phyloP scores from a whole-genome alignment of 176 grass and related monocot species.

The Alloteropsis semialata region DNA sequence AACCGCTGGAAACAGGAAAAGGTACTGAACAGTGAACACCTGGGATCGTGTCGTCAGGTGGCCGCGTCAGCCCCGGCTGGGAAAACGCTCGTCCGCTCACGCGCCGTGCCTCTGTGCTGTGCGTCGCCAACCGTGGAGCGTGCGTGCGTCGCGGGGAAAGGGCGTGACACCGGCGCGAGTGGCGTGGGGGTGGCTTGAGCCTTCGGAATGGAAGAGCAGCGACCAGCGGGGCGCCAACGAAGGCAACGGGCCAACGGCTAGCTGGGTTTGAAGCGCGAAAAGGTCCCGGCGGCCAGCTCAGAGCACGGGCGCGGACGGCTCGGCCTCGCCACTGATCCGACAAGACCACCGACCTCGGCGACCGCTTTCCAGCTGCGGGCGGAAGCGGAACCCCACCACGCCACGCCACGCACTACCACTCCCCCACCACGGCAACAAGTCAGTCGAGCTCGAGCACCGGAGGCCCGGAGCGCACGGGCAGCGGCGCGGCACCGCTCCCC shows the following conservation, averaged over 20 bases:
- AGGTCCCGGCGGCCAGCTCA: slow-evolving; percentile 31
- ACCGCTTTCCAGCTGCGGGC: slow-evolving; percentile 44
- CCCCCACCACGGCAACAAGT: background rate
- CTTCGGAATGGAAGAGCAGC: background rate
- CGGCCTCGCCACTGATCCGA: slow-evolving; percentile 9
- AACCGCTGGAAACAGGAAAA: background rate
- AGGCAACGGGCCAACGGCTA: slow-evolving; percentile 35
- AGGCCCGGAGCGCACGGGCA: no score
- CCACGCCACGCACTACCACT: background rate
- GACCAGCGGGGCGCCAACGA: background rate
- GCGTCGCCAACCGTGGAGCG: background rate
- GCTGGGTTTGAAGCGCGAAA: slow-evolving; percentile 19
- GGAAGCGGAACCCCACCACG: slow-evolving; percentile 31
- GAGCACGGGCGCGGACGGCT: background rate
- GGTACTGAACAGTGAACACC: no score
- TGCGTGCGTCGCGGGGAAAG: background rate
- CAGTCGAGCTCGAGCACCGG: no score
- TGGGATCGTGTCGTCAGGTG: background rate
- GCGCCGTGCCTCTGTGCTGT: background rate
- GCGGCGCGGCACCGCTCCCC: background rate
- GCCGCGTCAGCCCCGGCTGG: background rate
- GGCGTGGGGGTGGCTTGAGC: background rate
- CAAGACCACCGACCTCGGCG: slow-evolving; percentile 45
- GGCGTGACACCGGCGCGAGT: background rate
- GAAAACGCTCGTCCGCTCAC: background rate